Conservation (phyloP, 306 rosid species). For the Elaeagnus macrophylla region DNA sequence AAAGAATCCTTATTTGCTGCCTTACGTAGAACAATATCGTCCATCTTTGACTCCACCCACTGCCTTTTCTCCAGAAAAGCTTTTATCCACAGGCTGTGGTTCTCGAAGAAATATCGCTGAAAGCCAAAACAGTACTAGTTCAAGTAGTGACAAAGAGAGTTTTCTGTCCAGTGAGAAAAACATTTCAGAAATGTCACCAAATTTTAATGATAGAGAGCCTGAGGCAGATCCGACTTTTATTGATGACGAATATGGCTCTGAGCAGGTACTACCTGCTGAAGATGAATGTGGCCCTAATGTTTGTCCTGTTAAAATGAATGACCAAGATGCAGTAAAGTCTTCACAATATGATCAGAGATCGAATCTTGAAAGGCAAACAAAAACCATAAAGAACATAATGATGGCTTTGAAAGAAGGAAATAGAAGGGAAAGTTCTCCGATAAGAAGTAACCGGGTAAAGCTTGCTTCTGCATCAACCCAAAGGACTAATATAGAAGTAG, state of each 20-base stretch:
- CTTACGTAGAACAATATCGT: constrained; percentile 71
- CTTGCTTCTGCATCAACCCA: constrained; percentile 35
- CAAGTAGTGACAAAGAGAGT: constrained; percentile 84
- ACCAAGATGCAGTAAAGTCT: constrained; percentile 38
- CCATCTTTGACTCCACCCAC: constrained; percentile 55
- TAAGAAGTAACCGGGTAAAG: constrained; percentile 64
- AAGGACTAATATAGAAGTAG: constrained; percentile 40
- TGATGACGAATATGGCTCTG: constrained; percentile 55
- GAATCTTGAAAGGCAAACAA: constrained; percentile 60
- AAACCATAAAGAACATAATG: constrained; percentile 77
- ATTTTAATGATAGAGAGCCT: constrained; percentile 40
- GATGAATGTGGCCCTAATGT: constrained; percentile 37
- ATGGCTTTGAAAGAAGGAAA: constrained; percentile 77
- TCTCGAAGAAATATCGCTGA: constrained; percentile 68
- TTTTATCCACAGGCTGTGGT: constrained; percentile 29
- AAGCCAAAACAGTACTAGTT: constrained; percentile 80
- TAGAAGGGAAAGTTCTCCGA: constrained; percentile 72
- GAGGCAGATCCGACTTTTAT: constrained; percentile 45
- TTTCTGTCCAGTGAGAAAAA: constrained; percentile 62
- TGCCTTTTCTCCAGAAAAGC: constrained; percentile 51
- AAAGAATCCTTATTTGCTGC: constrained; percentile 93
- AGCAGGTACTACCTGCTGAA: constrained; percentile 37
- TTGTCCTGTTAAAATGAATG: constrained; percentile 32
- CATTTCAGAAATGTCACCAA: constrained; percentile 24
- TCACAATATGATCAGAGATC: constrained; percentile 36